phyloP scores from a whole-genome alignment of 1,139 yeast species.

The Suhomyces wounanorum region DNA sequence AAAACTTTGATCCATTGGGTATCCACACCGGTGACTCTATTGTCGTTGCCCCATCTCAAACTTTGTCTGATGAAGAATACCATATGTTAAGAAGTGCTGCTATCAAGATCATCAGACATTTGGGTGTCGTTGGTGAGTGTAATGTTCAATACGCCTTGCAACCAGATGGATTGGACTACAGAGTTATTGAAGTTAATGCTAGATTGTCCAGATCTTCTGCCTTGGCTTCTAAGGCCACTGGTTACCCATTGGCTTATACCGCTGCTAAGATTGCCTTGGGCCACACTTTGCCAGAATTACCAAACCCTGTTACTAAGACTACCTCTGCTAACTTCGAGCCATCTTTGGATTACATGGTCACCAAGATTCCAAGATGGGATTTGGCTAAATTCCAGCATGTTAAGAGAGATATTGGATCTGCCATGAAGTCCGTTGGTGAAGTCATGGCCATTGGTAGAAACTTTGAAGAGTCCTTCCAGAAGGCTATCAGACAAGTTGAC shows the following conservation, averaged over 20 bases:
- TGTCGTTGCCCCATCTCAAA: constrained; percentile 98
- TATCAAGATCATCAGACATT: constrained; percentile 92
- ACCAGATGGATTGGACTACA: constrained; percentile 91
- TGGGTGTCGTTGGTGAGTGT: constrained; percentile 99
- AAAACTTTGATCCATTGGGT: constrained; percentile 97
- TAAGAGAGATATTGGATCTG: constrained; percentile 87
- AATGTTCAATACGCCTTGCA: constrained; percentile 96
- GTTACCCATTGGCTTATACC: constrained; percentile 96
- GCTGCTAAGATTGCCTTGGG: constrained; percentile 98
- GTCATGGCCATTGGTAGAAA: constrained; percentile 99
- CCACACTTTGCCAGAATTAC: constrained; percentile 90
- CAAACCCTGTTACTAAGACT: constrained; percentile 94
- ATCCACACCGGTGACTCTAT: constrained; percentile 99
- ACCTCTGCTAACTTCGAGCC: constrained; percentile 98
- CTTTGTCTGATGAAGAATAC: constrained; percentile 93
- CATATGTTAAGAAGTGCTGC: constrained; percentile 98
- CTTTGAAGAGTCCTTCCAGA: constrained; percentile 96
- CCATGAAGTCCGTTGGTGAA: constrained; percentile 99
- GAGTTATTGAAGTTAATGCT: constrained; percentile 97
- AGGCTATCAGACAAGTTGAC: constrained; percentile 96
- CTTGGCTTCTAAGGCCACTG: constrained; percentile 97
- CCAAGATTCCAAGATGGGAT: constrained; percentile 99
- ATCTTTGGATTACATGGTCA: constrained; percentile 92
- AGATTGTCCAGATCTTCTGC: constrained; percentile 97
- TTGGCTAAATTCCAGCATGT: constrained; percentile 93